These are phyloP conservation scores for Nematodospora valgi DNA, from an alignment of 805 yeast genomes.

Conservation along the genomic window DNA sequence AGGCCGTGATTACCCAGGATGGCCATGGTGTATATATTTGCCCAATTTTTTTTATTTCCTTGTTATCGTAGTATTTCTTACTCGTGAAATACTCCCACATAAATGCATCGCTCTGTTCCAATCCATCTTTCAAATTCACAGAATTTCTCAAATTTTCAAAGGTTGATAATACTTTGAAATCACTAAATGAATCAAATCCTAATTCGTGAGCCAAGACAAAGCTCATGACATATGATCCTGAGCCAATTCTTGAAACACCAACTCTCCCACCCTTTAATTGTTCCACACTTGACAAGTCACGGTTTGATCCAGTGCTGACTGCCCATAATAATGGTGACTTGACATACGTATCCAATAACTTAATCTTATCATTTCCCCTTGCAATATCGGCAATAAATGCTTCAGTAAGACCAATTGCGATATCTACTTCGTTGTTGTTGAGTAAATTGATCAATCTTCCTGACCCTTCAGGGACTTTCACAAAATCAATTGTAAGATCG, in stretches of 20 bases:
- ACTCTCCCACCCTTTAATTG: constrained; percentile 62
- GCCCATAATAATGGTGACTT: constrained; percentile 89
- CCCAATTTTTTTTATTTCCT: constrained; percentile 80
- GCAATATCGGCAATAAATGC: constrained; percentile 84
- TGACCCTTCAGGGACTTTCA: constrained; percentile 81
- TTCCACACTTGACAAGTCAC: constrained; percentile 45
- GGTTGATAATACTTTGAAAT: constrained; percentile 57
- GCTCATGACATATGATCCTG: constrained; percentile 90
- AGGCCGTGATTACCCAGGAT: constrained; percentile 78
- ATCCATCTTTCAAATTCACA: constrained; percentile 54
- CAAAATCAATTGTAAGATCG: constrained; percentile 55
- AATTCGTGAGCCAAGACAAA: constrained; percentile 62
- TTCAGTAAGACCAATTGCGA: constrained; percentile 88
- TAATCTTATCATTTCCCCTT: constrained; percentile 62
- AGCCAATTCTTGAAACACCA: constrained; percentile 84
- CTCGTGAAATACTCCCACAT: constrained; percentile 97
- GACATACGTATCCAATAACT: constrained; percentile 78
- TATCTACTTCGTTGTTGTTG: constrained; percentile 59
- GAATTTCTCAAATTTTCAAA: constrained; percentile 77
- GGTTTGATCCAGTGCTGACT: constrained; percentile 66
- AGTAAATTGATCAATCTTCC: constrained; percentile 81
- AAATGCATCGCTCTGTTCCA: constrained; percentile 65
- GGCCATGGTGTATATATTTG: constrained; percentile 96
- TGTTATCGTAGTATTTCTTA: constrained; percentile 74
- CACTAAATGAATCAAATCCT: constrained; percentile 41